Base-by-base conservation (phyloP, 352 stramenopile species). In the Thraustochytrium sp. region DNA sequence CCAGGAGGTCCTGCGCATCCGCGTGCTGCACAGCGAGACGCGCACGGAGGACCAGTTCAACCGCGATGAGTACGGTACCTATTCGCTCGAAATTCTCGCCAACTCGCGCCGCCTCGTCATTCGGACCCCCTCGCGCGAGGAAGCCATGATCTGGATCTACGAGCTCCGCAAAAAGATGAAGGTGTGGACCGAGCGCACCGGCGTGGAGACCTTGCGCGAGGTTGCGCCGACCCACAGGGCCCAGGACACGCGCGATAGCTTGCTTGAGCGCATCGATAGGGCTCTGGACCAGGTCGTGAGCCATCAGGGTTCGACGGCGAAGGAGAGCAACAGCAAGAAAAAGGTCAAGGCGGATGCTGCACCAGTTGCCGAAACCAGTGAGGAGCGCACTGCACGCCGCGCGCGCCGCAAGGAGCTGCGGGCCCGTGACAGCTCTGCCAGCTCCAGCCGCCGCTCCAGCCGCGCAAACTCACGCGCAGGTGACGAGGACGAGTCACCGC, bases 41-140 rank as follows among this genome's bases (percentile, higher is more conserved):
- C 1, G 75, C 13, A 29, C 29, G 11, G 37, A 84, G 23, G 75
- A 84, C 31, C 29, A 46, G 34, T 84, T 84, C 51, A 73, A 84
- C 40, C 40, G 75, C 0, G 75, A 84, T 26, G 75, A 84, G 40
- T 83, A 84, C 61, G 75, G 75, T 11, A 84, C 75, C 1, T 84
- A 83, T 42, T 49, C 34, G 5, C 29, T 84, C 18, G 61, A 76
- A n/a, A 84, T 84, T 82, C 36, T 49, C 59, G 37, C 75, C 8
- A 49, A 78, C 54, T 62, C 34, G 29, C 21, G 75, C 18, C 55
- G 61, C 34, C 49, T 84, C 29, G 36, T 73, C 3, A 73, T 84
- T 4, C 55, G 75, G 3, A 80, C 75, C 21, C 34, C 55, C 21
- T 51, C 34, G 11, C 40, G 75, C 29, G 55, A 76, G 9, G 37